Base-by-base conservation (phyloP, 257 asterid species). In the Paraleonurus japonicus region DNA sequence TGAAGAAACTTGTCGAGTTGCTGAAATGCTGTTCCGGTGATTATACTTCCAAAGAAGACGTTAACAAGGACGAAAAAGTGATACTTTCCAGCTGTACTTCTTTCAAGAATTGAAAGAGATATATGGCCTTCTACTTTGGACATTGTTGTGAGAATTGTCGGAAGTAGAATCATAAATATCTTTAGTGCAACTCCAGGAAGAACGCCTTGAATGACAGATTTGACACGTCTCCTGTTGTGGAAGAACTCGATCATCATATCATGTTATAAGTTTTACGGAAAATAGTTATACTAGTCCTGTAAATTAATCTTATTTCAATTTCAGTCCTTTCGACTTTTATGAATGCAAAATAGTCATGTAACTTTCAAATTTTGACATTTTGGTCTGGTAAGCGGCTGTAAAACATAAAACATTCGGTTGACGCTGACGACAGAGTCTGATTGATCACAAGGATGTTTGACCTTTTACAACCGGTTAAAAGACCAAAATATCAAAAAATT, bases 1-100 rank as follows among this genome's bases (percentile, higher is more conserved):
- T 86, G 65, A 47, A 89, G 77, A 70, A 89, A 86, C 74, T 61
- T 82, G 27, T 89, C 30, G 8, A 92, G 94, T 81, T 92, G 98
- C 78, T 92, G 77, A 70, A 92, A 90, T 71, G 98, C 97, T 74
- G 98, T 88, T 65, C 97, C 98, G 23, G 96, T 64, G 69, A 88
- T 68, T 73, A 92, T 85, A 75, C 98, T 92, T 75, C 96, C 97
- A 50, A 92, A 76, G 85, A 92, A 92, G 74, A 90, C 96, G 57
- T 90, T 90, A 37, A 92, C 89, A 33, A 92, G 89, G 65, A 88
- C 6, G 75, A 92, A 92, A 75, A 92, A 72, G 81, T 92, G 91
- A 72, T 81, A 90, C 79, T 88, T 92, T 59, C 82, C 89, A 6
- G 98, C 98, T 19, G 96, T 68, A 75, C 80, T 83, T 76, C 89